A percentile compares a stretch with the other conserved stretches of the same genome.
Evolutionary conservation across 1,284 basidiomycete genomes (phyloP).

Genomic region (Chondrostereum purpureum): DNA sequence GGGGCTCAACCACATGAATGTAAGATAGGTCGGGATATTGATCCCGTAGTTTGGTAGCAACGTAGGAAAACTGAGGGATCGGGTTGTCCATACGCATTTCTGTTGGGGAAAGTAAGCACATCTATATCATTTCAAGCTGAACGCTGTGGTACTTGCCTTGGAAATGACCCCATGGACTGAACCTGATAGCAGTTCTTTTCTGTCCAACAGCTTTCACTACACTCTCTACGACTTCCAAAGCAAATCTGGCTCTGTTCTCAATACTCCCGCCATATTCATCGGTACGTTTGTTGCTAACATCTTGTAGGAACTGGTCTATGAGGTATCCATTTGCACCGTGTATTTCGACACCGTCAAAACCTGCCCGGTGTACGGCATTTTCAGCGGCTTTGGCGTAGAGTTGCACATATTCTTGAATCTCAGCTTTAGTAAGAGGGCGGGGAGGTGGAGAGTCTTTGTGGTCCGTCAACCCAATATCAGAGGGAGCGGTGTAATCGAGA

Average conservation of each 20-base stretch:
- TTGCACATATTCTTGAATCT: conserved; percentile 37
- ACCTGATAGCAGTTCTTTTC: conserved; percentile 39
- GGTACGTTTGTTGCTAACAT: conserved; percentile 39
- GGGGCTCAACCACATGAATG: conserved; percentile 48
- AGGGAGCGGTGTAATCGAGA: conserved; percentile 29
- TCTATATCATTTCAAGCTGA: no score
- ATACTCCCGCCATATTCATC: conserved; percentile 52
- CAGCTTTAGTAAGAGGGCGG: conserved; percentile 26
- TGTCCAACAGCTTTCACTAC: conserved; percentile 30
- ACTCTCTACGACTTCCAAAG: conserved; percentile 37
- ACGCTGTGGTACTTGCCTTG: conserved; percentile 21
- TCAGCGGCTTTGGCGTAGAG: conserved; percentile 31
- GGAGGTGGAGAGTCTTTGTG: conserved; percentile 20
- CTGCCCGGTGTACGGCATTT: conserved; percentile 35
- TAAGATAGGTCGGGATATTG: conserved; percentile 46
- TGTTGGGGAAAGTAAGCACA: no score
- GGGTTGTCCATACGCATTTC: conserved; percentile 44
- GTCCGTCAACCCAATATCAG: conserved; percentile 30
- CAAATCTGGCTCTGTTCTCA: conserved; percentile 44
- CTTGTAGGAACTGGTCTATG: conserved; percentile 37
- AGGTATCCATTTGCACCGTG: conserved; percentile 35
- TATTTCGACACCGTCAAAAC: conserved; percentile 42
- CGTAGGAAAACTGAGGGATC: conserved; percentile 32
- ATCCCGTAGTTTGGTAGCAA: conserved; percentile 25
- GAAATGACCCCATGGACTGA: conserved; percentile 40